These are phyloP conservation scores for Kluyveromyces wickerhamii DNA, from an alignment of 805 yeast species.

Conservation along the genomic window DNA sequence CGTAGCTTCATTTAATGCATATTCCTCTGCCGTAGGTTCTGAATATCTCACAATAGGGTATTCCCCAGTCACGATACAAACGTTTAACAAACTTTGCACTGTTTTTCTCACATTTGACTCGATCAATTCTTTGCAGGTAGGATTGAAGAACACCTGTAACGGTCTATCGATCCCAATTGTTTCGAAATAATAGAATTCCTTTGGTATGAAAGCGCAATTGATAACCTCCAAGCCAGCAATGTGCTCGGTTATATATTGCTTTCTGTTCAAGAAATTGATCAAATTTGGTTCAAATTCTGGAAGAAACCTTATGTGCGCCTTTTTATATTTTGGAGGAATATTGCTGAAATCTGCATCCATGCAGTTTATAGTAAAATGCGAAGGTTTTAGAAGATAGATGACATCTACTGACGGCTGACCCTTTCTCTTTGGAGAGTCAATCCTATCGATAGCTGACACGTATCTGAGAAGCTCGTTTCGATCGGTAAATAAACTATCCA, in stretches of 20 bases:
- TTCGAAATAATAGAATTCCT: slow-evolving; percentile 58
- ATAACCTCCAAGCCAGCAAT: slow-evolving; percentile 33
- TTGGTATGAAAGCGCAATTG: slow-evolving; percentile 49
- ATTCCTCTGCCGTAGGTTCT: slow-evolving; percentile 41
- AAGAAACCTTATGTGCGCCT: slow-evolving; percentile 64
- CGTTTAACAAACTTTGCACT: slow-evolving; percentile 57
- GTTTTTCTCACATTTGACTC: slow-evolving; percentile 48
- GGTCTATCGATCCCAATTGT: slow-evolving; percentile 57
- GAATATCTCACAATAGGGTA: slow-evolving; percentile 77
- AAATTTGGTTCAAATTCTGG: slow-evolving; percentile 43
- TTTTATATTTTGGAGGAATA: slow-evolving; percentile 62
- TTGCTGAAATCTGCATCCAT: slow-evolving; percentile 64
- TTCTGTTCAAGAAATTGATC: slow-evolving; percentile 23
- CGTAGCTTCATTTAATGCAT: slow-evolving; percentile 45
- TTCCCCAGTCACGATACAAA: slow-evolving; percentile 77
- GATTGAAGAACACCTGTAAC: slow-evolving; percentile 65
- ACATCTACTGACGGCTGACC: slow-evolving; percentile 66
- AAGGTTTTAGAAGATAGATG: slow-evolving; percentile 68
- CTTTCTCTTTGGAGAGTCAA: slow-evolving; percentile 50
- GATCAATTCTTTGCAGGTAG: slow-evolving; percentile 53
- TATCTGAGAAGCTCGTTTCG: slow-evolving; percentile 40
- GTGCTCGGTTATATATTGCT: slow-evolving; percentile 23
- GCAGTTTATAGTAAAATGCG: slow-evolving; percentile 62
- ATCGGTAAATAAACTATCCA: slow-evolving; percentile 37
- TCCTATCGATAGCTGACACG: slow-evolving; percentile 55